phyloP scores from a whole-genome alignment of 176 grass and related monocot species.

The Melocanna baccifera region DNA sequence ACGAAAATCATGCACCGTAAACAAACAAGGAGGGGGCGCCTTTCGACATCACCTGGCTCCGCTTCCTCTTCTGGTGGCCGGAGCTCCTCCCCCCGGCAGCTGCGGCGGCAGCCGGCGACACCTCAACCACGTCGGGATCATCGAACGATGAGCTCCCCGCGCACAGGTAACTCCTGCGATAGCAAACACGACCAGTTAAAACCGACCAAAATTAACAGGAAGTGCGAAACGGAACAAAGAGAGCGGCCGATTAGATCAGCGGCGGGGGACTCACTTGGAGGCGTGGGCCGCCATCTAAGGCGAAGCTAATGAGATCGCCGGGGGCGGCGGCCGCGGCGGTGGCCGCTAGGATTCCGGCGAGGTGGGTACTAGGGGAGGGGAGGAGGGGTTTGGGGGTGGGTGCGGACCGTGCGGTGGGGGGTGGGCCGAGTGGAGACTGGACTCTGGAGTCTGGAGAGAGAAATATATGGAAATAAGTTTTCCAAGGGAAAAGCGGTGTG shows the following conservation, averaged over 20 bases:
- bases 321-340: not conserved
- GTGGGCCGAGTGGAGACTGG: not conserved
- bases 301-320: slow-evolving; percentile 34
- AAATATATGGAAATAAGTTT: not conserved
- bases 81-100: slow-evolving; percentile 44
- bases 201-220: not conserved
- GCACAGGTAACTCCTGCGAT: slow-evolving; percentile 30
- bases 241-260: slow-evolving; percentile 21
- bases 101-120: slow-evolving; percentile 40
- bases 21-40: not conserved
- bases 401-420: not conserved
- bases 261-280: slow-evolving; percentile 36
- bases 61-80: slow-evolving; percentile 59
- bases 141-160: slow-evolving; percentile 50
- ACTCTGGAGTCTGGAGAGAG: not conserved
- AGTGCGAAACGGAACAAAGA: not conserved
- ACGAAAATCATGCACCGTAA: not conserved
- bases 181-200: not conserved
- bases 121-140: slow-evolving; percentile 61
- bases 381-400: not conserved
- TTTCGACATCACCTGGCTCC: slow-evolving; percentile 48
- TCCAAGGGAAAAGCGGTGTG: not conserved
- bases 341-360: slow-evolving; percentile 34
- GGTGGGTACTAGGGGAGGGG: not conserved
- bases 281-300: slow-evolving; percentile 40